phyloP scores from a whole-genome alignment of 192 early-diverging fungal species.

The Phlyctochytrium arcticum region DNA sequence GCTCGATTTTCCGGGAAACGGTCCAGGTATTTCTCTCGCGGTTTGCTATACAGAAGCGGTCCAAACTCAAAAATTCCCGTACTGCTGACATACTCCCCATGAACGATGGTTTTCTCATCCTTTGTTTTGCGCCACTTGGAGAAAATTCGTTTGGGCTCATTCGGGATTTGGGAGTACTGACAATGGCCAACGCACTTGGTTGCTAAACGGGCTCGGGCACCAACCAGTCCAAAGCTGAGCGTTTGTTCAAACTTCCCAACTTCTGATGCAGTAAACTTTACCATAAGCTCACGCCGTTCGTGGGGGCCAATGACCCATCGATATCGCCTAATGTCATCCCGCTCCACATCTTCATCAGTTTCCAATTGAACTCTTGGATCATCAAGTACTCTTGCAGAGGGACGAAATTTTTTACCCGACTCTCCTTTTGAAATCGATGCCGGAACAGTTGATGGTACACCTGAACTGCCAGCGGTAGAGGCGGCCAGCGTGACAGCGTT shows the following conservation, averaged over 20 bases:
- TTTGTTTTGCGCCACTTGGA: conserved; percentile 43
- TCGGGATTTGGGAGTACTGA: conserved; percentile 43
- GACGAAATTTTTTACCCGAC: background rate
- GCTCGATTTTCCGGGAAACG: conserved; percentile 54
- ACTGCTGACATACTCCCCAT: conserved; percentile 44
- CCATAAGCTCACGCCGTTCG: conserved; percentile 45
- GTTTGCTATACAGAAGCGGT: conserved; percentile 55
- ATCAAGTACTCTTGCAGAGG: conserved; percentile 28
- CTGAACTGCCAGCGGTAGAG: background rate
- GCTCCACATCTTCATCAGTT: conserved; percentile 37
- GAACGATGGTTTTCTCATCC: conserved; percentile 45
- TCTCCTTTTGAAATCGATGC: background rate
- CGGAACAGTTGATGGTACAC: background rate
- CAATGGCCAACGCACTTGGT: conserved; percentile 46
- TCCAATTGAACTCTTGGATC: conserved; percentile 24
- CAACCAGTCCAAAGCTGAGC: conserved; percentile 50
- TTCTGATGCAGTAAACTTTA: conserved; percentile 47
- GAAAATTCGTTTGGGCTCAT: conserved; percentile 48
- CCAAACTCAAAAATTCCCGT: conserved; percentile 56
- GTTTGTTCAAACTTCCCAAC: conserved; percentile 46
- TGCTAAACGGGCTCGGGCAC: conserved; percentile 31
- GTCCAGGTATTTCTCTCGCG: conserved; percentile 57
- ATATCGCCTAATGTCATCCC: conserved; percentile 29
- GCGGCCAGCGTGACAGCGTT: background rate
- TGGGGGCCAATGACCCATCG: conserved; percentile 52